Percentiles rank a stretch among this genome's conserved stretches.
phyloP scores from a whole-genome alignment of 2,329 filamentous ascomycete species.

The Sporothrix euskadiensis region DNA sequence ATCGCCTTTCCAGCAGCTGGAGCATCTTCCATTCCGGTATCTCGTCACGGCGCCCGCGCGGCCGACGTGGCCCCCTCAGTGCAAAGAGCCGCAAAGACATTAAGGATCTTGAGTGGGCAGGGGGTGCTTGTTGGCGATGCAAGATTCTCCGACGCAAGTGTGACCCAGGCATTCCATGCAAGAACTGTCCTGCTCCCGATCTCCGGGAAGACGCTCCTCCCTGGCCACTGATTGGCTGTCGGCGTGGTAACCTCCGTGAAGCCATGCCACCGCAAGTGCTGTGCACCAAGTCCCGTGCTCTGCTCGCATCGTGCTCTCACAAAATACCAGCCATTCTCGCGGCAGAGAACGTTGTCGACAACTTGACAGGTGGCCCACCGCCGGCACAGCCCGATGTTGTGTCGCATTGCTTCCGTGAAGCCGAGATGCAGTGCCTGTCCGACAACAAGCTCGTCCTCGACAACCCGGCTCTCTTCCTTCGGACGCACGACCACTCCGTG shows the following conservation, averaged over 20 bases:
- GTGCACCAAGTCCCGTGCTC: conserved; percentile 34
- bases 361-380: conserved; percentile 2
- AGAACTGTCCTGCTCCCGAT: conserved; percentile 38
- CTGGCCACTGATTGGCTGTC: conserved; percentile 39
- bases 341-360: conserved; percentile 26
- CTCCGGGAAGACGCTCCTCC: conserved; percentile 39
- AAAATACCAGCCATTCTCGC: conserved; percentile 28
- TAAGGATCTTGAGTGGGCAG: conserved; percentile 36
- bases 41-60: conserved; percentile 35
- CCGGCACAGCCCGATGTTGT: conserved; percentile 31
- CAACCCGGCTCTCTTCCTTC: conserved; percentile 34
- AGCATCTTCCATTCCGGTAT: conserved; percentile 34
- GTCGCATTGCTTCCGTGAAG: conserved; percentile 35
- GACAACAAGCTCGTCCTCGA: conserved; percentile 39
- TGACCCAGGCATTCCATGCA: conserved; percentile 36
- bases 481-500: conserved; percentile 33
- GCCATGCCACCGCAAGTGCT: conserved; percentile 36
- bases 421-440: conserved; percentile 37
- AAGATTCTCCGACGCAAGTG: conserved; percentile 39
- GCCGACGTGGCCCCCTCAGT: conserved; percentile 37
- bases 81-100: conserved; percentile 38
- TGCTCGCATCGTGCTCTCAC: conserved; percentile 26
- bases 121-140: conserved; percentile 40
- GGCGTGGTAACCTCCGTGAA: conserved; percentile 37
- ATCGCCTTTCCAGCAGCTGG: conserved; percentile 33